Base-by-base conservation (phyloP, 306 rosid species). In the Ormosia emarginata region DNA sequence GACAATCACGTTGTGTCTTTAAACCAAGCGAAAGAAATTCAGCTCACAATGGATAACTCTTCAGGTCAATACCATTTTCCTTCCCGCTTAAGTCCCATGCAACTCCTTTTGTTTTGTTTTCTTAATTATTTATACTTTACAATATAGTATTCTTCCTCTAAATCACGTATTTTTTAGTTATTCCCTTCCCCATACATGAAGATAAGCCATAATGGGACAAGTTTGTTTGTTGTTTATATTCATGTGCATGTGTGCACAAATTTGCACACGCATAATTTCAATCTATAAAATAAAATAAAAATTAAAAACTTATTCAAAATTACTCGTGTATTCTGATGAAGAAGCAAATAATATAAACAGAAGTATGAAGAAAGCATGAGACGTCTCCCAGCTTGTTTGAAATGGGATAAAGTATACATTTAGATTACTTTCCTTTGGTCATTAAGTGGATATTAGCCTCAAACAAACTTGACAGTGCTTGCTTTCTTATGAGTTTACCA, bases 31-130 rank as follows among this genome's bases (percentile, higher is more conserved):
- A 82, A 29, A 32, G 56, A 84, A 74, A 74, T 90, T 75, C 85
- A 85, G 79, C 91, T 90, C 67, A 84, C 82, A 56, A 67, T 90
- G 90, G 93, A 90, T 80, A 62, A 18, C 3, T 77, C 67, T 61
- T 83, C 93, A 32, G 91, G 93, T 90, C 67, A 76, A 41, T 56
- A 46, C 13, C 39, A 2, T 7, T 7, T 14, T 6, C 52, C 8
- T 56, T 12, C 17, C 36, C 10, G n/a, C n/a, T 62, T 9, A 44
- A 6, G 8, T 68, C 7, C 6, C 33, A n/a, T 77, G 40, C 40
- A 32, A 3, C 15, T n/a, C 8, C 2, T 40, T 18, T 72, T 49
- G 6, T 62, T 5, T 10, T 34, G 4, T 29, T 6, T 49, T 70
- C 44, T 9, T 32, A 55, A 18, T 18, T 37, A 73, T 14, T 53